Conservation (phyloP, 306 rosid genomes). For the Fagus sylvatica region DNA sequence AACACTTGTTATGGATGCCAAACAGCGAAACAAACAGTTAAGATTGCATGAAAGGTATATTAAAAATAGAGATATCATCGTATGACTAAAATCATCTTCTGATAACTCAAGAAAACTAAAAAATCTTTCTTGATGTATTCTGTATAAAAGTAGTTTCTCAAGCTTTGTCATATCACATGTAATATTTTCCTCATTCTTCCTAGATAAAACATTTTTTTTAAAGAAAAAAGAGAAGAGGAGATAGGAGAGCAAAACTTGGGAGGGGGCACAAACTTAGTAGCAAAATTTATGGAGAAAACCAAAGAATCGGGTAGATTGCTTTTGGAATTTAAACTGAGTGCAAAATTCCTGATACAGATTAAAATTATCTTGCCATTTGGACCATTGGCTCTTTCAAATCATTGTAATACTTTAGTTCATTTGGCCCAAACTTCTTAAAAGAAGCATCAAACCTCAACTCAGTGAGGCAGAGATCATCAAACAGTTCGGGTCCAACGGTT, state of each 20-base stretch:
- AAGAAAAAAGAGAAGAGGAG: not conserved
- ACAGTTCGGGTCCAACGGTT: conserved; percentile 39
- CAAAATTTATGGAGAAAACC: not conserved
- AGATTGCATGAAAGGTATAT: too few relatives aligned
- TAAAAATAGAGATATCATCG: too few relatives aligned
- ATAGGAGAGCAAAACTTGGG: not conserved
- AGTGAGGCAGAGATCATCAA: conserved; percentile 55
- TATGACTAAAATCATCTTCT: not conserved
- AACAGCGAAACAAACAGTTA: too few relatives aligned
- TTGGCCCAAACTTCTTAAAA: conserved; percentile 31
- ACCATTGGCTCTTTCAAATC: conserved; percentile 50
- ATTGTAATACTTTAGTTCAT: conserved; percentile 45
- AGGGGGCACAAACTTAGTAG: not conserved
- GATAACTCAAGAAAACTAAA: not conserved
- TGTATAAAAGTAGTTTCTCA: not conserved
- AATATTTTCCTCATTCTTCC: not conserved
- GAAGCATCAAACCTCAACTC: conserved; percentile 55
- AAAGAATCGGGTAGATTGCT: not conserved
- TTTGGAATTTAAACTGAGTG: conserved; percentile 27
- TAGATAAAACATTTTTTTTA: not conserved
- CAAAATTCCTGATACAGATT: conserved; percentile 39
- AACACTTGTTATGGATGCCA: too few relatives aligned
- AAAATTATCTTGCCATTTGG: conserved; percentile 52
- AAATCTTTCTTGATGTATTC: not conserved
- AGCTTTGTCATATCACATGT: not conserved